phyloP scores from a whole-genome alignment of 805 yeast species.

The Schwanniomyces vanrijiae region DNA sequence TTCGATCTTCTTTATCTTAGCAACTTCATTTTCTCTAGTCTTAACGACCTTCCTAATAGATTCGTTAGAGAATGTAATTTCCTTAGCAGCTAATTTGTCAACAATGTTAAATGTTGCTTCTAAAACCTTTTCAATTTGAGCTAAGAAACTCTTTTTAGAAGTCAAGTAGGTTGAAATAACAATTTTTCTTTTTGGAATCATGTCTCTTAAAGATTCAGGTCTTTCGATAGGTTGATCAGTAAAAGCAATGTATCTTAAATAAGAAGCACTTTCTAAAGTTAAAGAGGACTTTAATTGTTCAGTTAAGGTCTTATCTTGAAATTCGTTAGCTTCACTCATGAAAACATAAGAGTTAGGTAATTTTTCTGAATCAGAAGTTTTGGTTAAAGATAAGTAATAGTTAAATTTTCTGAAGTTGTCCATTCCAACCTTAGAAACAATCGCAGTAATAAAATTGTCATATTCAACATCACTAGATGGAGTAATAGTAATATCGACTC shows the following conservation, averaged over 20 bases:
- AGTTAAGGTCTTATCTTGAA: constrained; percentile 64
- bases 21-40: constrained; percentile 72
- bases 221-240: constrained; percentile 81
- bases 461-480: constrained; percentile 50
- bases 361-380: constrained; percentile 67
- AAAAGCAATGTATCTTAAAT: constrained; percentile 68
- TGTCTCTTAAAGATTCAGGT: constrained; percentile 61
- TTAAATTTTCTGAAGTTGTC: constrained; percentile 68
- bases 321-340: constrained; percentile 87
- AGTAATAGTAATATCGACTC: constrained; percentile 59
- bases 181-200: constrained; percentile 53
- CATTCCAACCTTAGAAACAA: constrained; percentile 86
- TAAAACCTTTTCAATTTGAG: constrained; percentile 49
- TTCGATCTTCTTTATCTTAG: constrained; percentile 66
- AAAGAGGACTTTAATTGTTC: constrained; percentile 38
- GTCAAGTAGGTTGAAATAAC: constrained; percentile 57
- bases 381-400: constrained; percentile 83
- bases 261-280: constrained; percentile 45
- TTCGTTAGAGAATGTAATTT: constrained; percentile 65
- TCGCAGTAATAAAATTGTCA: constrained; percentile 76
- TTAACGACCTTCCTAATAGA: constrained; percentile 72
- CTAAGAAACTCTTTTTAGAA: constrained; percentile 47
- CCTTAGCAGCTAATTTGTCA: constrained; percentile 53
- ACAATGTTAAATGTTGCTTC: constrained; percentile 57
- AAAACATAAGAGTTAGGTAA: constrained; percentile 76